These are phyloP conservation scores for Fusarium bulbicola DNA, from an alignment of 2,329 filamentous ascomycete species.

Conservation along the genomic window DNA sequence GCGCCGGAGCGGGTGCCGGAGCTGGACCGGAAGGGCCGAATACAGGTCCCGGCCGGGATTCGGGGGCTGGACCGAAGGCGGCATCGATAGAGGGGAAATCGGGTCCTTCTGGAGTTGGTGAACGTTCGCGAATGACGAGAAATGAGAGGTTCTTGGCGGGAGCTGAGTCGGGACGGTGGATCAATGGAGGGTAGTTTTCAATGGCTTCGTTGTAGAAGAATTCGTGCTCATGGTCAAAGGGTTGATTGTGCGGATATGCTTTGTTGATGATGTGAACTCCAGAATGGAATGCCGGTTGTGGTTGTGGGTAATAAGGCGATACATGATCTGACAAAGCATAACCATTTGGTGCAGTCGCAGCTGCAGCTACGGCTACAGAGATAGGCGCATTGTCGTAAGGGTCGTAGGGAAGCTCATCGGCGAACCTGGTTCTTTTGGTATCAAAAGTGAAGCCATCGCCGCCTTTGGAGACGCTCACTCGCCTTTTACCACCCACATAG, in stretches of 20 bases:
- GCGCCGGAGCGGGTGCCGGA: background rate
- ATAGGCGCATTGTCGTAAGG: slow-evolving; percentile 14
- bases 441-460: slow-evolving; percentile 41
- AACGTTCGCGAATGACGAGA: slow-evolving; percentile 51
- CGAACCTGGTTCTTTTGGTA: slow-evolving; percentile 38
- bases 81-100: slow-evolving; percentile 23
- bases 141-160: slow-evolving; percentile 48
- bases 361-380: background rate
- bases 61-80: slow-evolving; percentile 22
- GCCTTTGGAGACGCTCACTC: slow-evolving; percentile 48
- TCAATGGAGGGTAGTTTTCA: slow-evolving; percentile 19
- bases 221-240: slow-evolving; percentile 17
- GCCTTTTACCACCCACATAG: slow-evolving; percentile 51
- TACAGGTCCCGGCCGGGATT: slow-evolving; percentile 29
- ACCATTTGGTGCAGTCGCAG: slow-evolving; percentile 12
- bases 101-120: slow-evolving; percentile 36
- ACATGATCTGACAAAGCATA: slow-evolving; percentile 4
- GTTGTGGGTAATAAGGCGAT: slow-evolving; percentile 3
- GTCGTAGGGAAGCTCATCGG: slow-evolving; percentile 27
- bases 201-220: slow-evolving; percentile 22
- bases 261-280: slow-evolving; percentile 17
- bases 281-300: background rate
- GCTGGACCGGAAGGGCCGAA: slow-evolving; percentile 24
- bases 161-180: slow-evolving; percentile 38
- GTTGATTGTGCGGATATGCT: slow-evolving; percentile 7